Conservation (phyloP, 2,329 filamentous ascomycete genomes). For the Sclerotinia sclerotiorum region DNA sequence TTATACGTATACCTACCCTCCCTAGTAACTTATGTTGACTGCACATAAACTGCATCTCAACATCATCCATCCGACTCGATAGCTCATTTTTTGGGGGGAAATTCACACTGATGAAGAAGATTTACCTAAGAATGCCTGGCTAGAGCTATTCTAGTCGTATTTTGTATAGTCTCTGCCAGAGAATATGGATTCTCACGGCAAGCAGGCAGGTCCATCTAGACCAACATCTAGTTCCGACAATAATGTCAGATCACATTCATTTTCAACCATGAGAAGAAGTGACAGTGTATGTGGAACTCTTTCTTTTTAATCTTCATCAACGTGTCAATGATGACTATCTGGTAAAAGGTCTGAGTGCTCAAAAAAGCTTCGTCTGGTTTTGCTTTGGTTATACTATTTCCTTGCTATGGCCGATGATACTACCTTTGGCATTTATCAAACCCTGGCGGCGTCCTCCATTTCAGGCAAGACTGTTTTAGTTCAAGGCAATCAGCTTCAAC, state of each 20-base stretch:
- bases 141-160: neutral
- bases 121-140: neutral
- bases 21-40: too few relatives aligned
- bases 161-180: neutral
- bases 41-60: neutral
- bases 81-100: neutral
- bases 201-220: constrained; percentile 4
- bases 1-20: too few relatives aligned
- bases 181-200: constrained; percentile 10
- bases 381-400: constrained; percentile 34
- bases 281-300: constrained; percentile 23
- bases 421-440: constrained; percentile 26
- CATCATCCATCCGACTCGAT: neutral
- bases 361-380: constrained; percentile 48
- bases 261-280: constrained; percentile 9
- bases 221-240: constrained; percentile 6
- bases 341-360: constrained; percentile 66
- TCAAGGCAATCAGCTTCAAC: constrained; percentile 34
- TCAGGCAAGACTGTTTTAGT: constrained; percentile 39
- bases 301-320: neutral
- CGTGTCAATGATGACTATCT: constrained; percentile 53
- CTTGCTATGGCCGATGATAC: constrained; percentile 32
- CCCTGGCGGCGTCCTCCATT: constrained; percentile 34
- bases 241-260: neutral
- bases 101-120: neutral